Conservation (phyloP, 768 basidiomycete species). For the Lactarius sanguifluus region DNA sequence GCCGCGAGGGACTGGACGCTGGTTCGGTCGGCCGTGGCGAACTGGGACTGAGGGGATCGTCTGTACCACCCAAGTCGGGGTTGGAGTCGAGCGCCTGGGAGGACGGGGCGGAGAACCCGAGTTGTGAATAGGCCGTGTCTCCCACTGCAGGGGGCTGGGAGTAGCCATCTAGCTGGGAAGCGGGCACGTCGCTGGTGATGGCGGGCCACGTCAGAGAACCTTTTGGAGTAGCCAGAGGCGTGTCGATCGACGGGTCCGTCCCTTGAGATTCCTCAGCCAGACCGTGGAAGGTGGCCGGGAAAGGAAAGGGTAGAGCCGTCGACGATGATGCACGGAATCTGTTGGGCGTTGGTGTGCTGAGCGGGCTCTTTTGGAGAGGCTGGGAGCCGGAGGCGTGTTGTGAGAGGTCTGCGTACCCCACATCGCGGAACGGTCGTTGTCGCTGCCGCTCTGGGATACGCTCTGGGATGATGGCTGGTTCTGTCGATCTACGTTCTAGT, state of each 20-base stretch:
- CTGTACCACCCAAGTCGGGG: not conserved
- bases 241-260: slow-evolving; percentile 47
- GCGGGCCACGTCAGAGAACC: slow-evolving; percentile 50
- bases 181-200: slow-evolving; percentile 36
- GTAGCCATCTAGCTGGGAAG: slow-evolving; percentile 41
- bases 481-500: slow-evolving; percentile 27
- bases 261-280: slow-evolving; percentile 41
- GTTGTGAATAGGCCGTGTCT: slow-evolving; percentile 41
- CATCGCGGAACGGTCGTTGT: slow-evolving; percentile 17
- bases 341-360: slow-evolving; percentile 6
- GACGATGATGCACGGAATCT: slow-evolving; percentile 2
- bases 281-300: slow-evolving; percentile 14
- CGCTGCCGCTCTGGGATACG: slow-evolving; percentile 14
- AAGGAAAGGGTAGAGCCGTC: slow-evolving; percentile 7
- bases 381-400: slow-evolving; percentile 21
- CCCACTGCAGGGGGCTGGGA: slow-evolving; percentile 36
- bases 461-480: slow-evolving; percentile 23
- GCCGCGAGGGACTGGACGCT: not conserved
- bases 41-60: not conserved
- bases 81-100: slow-evolving; percentile 16
- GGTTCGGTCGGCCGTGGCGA: slow-evolving; percentile 8
- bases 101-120: slow-evolving; percentile 36
- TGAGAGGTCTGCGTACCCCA: slow-evolving; percentile 23
- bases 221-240: slow-evolving; percentile 55
- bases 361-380: not conserved